Base-by-base conservation (phyloP, 805 yeast species). In the Cyberlindnera suaveolens region DNA sequence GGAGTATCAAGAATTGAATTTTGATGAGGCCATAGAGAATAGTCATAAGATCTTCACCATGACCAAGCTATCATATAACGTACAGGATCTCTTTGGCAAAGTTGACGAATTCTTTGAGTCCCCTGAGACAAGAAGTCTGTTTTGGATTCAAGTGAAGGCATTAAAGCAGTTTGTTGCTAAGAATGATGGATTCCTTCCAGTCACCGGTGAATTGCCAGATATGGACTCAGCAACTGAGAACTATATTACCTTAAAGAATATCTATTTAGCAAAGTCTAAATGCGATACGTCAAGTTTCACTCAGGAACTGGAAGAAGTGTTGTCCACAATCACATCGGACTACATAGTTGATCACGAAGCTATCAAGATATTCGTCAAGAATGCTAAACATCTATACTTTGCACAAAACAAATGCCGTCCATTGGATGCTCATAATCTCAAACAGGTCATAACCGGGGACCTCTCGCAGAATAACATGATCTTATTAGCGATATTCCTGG, bases 131-230 rank as follows among this genome's bases (percentile, higher is more conserved):
- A 14, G 30, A 58, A 35, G 23, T 61, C 19, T 43, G 31, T 85
- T 85, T 54, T 88, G 95, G 96, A 58, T 74, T 3, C 68, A 77
- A 16, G 68, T 75, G 0, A 63, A 61, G 34, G 84, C 89, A 0
- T 64, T 87, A 39, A 64, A 70, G 35, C 46, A 50, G 7, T 88
- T 79, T 58, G 69, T 78, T 0, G 61, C 65, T 18, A 54, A 60
- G 15, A 55, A 62, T 37, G 52, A 57, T 4, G 63, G 67, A 1
- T 58, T 64, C 5, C 65, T 86, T n/a, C 96, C 96, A 0, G 61
- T 87, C 2, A 70, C 82, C 3, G 96, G 95, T 0, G 72, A 66
- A 1, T 57, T 90, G 6, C 96, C 96, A 0, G 98, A 90, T 59
- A 91, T 91, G 96, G 83, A 85, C 17, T 77, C 96, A 0, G 78